phyloP scores from a whole-genome alignment of 139 green algal genomes.

The Tetraselmis striata region DNA sequence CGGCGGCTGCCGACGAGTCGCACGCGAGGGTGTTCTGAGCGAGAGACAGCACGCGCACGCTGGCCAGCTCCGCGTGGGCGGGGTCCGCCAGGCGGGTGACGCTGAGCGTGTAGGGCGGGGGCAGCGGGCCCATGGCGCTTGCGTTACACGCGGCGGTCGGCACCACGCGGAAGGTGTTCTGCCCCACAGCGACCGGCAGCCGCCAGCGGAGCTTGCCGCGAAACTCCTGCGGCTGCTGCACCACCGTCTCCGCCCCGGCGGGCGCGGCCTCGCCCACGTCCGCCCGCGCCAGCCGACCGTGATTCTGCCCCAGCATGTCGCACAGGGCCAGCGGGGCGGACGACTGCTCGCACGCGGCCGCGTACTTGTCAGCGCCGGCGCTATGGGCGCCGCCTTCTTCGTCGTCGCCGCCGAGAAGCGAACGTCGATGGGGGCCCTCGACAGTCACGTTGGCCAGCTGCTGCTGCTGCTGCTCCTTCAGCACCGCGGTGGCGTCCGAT shows the following conservation, averaged over 20 bases:
- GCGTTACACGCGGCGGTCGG: constrained; percentile 73
- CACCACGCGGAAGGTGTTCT: neutral
- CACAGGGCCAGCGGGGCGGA: no score
- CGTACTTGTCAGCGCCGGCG: neutral
- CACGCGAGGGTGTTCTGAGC: neutral
- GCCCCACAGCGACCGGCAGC: neutral
- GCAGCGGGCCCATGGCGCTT: constrained; percentile 48
- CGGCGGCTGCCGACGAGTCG: neutral
- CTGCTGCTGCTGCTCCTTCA: neutral
- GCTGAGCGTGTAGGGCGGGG: constrained; percentile 36
- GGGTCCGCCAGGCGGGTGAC: constrained; percentile 31
- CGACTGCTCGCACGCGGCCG: neutral
- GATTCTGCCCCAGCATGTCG: neutral
- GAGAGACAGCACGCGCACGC: neutral
- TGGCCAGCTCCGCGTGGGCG: constrained; percentile 18
- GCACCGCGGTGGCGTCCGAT: neutral
- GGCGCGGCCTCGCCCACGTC: neutral
- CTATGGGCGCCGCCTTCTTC: neutral
- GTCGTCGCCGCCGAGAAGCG: neutral
- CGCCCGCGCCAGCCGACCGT: neutral
- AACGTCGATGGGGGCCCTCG: neutral
- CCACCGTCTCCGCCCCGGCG: neutral
- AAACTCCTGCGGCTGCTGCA: neutral
- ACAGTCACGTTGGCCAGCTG: neutral
- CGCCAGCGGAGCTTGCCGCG: neutral